A percentile compares a stretch with the other conserved stretches of the same genome.
phyloP scores from a whole-genome alignment of 2,329 filamentous ascomycete genomes.

The Hypoxylon sp. region DNA sequence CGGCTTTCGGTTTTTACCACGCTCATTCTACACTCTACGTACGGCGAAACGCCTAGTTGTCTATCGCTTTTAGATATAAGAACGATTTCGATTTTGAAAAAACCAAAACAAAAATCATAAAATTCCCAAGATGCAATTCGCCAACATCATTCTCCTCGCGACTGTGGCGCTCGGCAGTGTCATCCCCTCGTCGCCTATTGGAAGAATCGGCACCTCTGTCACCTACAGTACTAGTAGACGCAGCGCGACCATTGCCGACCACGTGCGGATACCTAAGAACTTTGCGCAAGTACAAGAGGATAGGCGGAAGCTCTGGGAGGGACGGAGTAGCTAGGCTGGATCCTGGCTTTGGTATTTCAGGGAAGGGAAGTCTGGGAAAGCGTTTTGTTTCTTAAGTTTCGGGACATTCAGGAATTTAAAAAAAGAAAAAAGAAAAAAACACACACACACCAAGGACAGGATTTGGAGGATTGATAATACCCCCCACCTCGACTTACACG shows the following conservation, averaged over 20 bases:
- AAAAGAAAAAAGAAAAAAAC: no score
- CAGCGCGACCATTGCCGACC: conserved; percentile 2
- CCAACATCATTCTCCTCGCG: conserved; percentile 31
- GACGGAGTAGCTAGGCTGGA: conserved; percentile 23
- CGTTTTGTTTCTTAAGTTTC: no score
- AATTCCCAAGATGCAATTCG: conserved; percentile 32
- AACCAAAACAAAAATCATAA: neutral
- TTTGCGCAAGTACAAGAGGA: conserved; percentile 34
- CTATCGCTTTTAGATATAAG: no score
- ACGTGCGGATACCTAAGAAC: conserved; percentile 25
- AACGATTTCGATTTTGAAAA: neutral
- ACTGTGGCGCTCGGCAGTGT: conserved; percentile 25
- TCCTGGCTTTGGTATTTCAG: conserved; percentile 13
- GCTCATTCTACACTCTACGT: no score
- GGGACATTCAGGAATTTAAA: no score
- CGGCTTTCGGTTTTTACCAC: conserved; percentile 23
- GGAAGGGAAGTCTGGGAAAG: neutral
- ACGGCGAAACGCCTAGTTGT: conserved; percentile 7
- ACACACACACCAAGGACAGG: no score
- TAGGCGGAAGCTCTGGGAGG: conserved; percentile 25
- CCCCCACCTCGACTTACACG: no score
- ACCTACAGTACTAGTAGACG: conserved; percentile 7
- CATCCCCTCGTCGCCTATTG: no score
- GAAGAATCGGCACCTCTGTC: no score
- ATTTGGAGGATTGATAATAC: no score